Conservation (phyloP, 352 stramenopile genomes). For the Pythium insidiosum region DNA sequence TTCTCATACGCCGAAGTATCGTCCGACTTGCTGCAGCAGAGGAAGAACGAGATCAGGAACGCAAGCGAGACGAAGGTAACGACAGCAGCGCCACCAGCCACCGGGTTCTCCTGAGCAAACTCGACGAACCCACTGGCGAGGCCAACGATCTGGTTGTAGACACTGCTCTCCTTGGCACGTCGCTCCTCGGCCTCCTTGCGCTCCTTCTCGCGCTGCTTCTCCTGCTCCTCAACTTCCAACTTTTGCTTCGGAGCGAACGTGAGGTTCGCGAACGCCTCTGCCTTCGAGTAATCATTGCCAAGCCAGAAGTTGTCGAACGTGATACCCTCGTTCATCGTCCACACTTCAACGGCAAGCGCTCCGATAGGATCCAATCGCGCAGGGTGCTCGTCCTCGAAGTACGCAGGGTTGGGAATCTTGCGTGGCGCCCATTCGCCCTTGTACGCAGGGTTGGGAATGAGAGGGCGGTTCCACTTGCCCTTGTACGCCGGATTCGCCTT, state of each 20-base stretch:
- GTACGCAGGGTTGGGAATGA: slow-evolving; percentile 91
- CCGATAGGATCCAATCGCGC: slow-evolving; percentile 83
- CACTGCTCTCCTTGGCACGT: slow-evolving; percentile 36
- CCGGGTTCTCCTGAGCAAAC: slow-evolving; percentile 52
- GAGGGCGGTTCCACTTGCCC: slow-evolving; percentile 87
- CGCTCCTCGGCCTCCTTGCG: slow-evolving; percentile 22
- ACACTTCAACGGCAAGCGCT: slow-evolving; percentile 88
- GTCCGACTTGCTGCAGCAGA: slow-evolving; percentile 39
- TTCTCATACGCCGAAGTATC: slow-evolving; percentile 20
- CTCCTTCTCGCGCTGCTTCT: slow-evolving; percentile 41
- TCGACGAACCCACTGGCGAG: slow-evolving; percentile 30
- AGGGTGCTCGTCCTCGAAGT: slow-evolving; percentile 80
- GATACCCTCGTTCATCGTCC: slow-evolving; percentile 86
- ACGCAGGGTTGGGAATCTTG: slow-evolving; percentile 88
- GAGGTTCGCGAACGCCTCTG: slow-evolving; percentile 63
- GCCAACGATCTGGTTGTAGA: slow-evolving; percentile 33
- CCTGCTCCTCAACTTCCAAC: slow-evolving; percentile 42
- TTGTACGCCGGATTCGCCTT: slow-evolving; percentile 90
- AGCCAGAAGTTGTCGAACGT: slow-evolving; percentile 92
- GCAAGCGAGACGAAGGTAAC: slow-evolving; percentile 32
- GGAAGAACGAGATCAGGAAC: slow-evolving; percentile 42
- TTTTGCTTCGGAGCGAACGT: slow-evolving; percentile 76
- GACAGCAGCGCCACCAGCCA: slow-evolving; percentile 29
- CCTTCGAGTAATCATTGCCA: slow-evolving; percentile 73
- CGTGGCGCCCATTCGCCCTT: slow-evolving; percentile 87